phyloP scores from a whole-genome alignment of 2,329 filamentous ascomycete species.

The Aspergillus ustus region DNA sequence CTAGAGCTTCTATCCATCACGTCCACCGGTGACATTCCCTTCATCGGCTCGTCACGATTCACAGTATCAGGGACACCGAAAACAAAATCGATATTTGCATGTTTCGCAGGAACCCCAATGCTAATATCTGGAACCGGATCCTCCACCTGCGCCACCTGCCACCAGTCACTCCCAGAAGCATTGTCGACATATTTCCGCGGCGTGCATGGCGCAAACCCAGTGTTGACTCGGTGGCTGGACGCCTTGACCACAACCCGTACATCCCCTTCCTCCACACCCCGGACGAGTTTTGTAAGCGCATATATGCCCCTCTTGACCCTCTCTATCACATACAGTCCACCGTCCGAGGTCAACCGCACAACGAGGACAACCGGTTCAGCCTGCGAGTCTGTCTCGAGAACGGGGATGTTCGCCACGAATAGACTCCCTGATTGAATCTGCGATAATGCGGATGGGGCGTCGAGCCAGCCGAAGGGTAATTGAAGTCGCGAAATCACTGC shows the following conservation, averaged over 20 bases:
- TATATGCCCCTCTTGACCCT: conserved; percentile 46
- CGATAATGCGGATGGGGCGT: conserved; percentile 32
- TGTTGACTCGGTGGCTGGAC: conserved; percentile 25
- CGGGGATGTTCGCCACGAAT: conserved; percentile 44
- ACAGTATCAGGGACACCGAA: conserved; percentile 29
- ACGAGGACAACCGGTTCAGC: conserved; percentile 38
- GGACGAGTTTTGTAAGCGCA: conserved; percentile 42
- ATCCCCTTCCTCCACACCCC: conserved; percentile 43
- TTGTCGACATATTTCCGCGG: not conserved
- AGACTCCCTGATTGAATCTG: conserved; percentile 40
- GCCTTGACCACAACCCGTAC: conserved; percentile 44
- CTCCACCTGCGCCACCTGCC: conserved; percentile 40
- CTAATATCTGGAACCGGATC: conserved; percentile 30
- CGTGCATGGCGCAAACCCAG: conserved; percentile 9
- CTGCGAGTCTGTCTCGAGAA: conserved; percentile 32
- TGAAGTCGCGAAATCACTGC: conserved; percentile 40
- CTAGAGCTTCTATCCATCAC: conserved; percentile 21
- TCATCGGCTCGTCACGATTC: conserved; percentile 10
- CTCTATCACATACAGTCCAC: conserved; percentile 44
- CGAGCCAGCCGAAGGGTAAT: conserved; percentile 47
- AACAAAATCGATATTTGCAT: conserved; percentile 33
- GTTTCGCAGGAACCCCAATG: conserved; percentile 24
- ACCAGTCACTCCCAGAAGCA: conserved; percentile 33
- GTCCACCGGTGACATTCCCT: conserved; percentile 27
- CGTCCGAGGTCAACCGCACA: conserved; percentile 35